Base-by-base conservation (phyloP, 2,329 filamentous ascomycete species). In the Arthrobotrys entomopaga region DNA sequence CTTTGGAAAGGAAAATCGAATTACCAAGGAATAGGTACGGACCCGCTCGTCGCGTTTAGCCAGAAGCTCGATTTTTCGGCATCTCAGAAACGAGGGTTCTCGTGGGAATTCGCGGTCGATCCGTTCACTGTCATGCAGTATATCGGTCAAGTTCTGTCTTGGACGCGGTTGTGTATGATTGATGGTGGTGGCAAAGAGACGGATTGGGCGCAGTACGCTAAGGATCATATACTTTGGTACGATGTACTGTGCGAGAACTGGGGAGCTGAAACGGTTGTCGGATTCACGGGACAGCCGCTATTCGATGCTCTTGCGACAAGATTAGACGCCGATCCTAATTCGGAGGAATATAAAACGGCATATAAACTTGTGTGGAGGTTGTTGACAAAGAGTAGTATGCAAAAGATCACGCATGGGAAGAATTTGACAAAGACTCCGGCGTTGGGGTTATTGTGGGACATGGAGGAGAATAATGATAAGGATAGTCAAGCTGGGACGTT, bases 91-190 rank as follows among this genome's bases (percentile, higher is more conserved):
- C 70, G 71, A 1, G 79, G 80, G 1, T 79, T 79, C 65, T 74
- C 77, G 0, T 81, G 79, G 79, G 79, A 80, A 15, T 83, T 79
- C 77, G 80, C 80, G 7, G 78, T 79, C 1, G 79, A 80, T 1
- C 71, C 77, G 5, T 63, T 77, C 1, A 79, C 78, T 0, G 65
- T 82, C 0, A 63, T 82, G 26, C 82, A 83, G 13, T 84, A 84
- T 54, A 79, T 82, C 6, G 77, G 78, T 0, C 83, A 83, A 48
- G 80, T 83, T 29, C 71, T 83, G 2, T 79, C 80, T 11, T 84
- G 82, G 82, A 64, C 77, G 5, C 77, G 80, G n/a, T 69, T 81
- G n/a, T 79, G 81, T 22, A 79, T 79, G 70, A 78, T 82, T 19
- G 73, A 80, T 16, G 81, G 82, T 29, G 79, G 80, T 0, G 65